Percentiles rank a stretch among this genome's conserved stretches.
Conservation (phyloP, 139 green algal genomes). For the Micractinium conductrix region DNA sequence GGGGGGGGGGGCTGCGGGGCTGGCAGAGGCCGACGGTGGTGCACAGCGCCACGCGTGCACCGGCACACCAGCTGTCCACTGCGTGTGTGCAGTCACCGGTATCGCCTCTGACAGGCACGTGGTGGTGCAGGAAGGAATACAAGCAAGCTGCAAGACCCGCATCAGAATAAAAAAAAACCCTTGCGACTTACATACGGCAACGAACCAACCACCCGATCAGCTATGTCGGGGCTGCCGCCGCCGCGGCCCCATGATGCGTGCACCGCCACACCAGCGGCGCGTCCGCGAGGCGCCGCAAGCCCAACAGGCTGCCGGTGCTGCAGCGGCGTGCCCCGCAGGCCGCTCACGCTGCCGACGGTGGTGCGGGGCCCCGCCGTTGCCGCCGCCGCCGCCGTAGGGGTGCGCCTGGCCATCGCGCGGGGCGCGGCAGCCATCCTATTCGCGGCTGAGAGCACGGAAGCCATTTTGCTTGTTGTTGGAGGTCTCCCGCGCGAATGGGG, state of each 20-base stretch:
- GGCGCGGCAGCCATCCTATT: background rate
- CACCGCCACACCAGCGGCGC: constrained; percentile 12
- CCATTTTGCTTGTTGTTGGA: background rate
- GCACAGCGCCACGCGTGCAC: too few species aligned
- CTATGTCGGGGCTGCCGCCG: constrained; percentile 19
- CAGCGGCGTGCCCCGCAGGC: background rate
- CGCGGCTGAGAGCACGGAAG: background rate
- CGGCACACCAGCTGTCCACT: too few species aligned
- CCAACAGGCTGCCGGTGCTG: too few species aligned
- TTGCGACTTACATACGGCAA: constrained; percentile 6
- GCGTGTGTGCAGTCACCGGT: too few species aligned
- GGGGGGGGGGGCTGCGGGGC: constrained; percentile 19
- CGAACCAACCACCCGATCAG: constrained; percentile 49
- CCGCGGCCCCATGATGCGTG: background rate
- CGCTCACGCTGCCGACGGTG: background rate
- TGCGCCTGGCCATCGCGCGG: background rate
- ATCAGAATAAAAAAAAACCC: too few species aligned
- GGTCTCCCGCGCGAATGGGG: too few species aligned
- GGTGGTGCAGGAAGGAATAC: too few species aligned
- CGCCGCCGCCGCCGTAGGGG: background rate
- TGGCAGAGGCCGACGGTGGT: too few species aligned
- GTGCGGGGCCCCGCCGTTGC: background rate
- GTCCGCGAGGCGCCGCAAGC: too few species aligned
- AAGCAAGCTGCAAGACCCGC: too few species aligned
- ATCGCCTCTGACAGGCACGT: too few species aligned